Percentiles rank a stretch among this genome's conserved stretches.
Evolutionary conservation across 2,329 filamentous ascomycete species (phyloP).

Genomic region (Ascosphaera aggregata): DNA sequence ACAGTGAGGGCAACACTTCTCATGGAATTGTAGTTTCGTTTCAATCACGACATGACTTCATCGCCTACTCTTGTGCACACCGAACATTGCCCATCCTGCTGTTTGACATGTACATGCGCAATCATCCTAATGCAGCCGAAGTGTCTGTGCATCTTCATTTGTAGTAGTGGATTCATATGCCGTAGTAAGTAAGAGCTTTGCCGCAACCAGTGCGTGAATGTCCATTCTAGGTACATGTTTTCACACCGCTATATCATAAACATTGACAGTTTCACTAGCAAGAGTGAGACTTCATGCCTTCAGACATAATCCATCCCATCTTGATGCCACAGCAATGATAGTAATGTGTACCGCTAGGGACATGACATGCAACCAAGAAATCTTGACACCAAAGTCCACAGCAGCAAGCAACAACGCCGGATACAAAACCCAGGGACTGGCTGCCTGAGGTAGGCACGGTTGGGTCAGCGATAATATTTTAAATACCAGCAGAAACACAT

Average conservation of each 20-base stretch:
- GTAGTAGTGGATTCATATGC: too few relatives aligned
- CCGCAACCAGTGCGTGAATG: too few relatives aligned
- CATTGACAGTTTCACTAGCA: too few relatives aligned
- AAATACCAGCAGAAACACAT: constrained; percentile 34
- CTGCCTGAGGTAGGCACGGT: constrained; percentile 48
- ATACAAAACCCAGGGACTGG: constrained; percentile 39
- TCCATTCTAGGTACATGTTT: too few relatives aligned
- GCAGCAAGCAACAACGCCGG: constrained; percentile 46
- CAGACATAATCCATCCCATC: neutral
- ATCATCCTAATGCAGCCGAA: too few relatives aligned
- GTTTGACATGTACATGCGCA: neutral
- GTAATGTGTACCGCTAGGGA: constrained; percentile 25
- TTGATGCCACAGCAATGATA: constrained; percentile 16
- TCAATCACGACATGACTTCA: constrained; percentile 10
- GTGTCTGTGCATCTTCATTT: too few relatives aligned
- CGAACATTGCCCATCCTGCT: too few relatives aligned
- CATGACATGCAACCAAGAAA: constrained; percentile 15
- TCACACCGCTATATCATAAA: too few relatives aligned
- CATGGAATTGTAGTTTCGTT: constrained; percentile 9
- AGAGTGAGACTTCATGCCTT: neutral
- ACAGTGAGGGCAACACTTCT: neutral
- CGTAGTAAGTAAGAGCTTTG: too few relatives aligned
- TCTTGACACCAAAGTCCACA: constrained; percentile 29
- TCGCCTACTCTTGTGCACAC: too few relatives aligned
- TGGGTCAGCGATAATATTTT: constrained; percentile 44